Evolutionary conservation across 2,329 filamentous ascomycete species (phyloP).

Genomic region (Fusarium zealandicum): DNA sequence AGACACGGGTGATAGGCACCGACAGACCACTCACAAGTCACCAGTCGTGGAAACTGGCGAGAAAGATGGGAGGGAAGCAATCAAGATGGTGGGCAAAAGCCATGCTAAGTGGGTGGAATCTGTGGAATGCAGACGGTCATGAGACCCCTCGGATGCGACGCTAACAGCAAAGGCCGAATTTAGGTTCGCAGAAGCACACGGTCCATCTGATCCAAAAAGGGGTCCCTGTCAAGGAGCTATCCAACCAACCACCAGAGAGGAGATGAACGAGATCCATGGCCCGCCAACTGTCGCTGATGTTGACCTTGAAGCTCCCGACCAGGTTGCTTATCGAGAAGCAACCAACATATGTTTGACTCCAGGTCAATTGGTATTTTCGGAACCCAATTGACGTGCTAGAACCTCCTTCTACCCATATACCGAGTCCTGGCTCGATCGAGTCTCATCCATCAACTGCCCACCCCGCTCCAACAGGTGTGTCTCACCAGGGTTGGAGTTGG

Average conservation of each 20-base stretch:
- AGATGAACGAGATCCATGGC: not conserved
- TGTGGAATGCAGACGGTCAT: slow-evolving; percentile 43
- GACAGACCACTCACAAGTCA: slow-evolving; percentile 27
- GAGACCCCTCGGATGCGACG: slow-evolving; percentile 42
- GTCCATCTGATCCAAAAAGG: slow-evolving; percentile 41
- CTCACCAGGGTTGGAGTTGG: slow-evolving; percentile 14
- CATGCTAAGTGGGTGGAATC: slow-evolving; percentile 34
- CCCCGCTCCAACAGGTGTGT: slow-evolving; percentile 24
- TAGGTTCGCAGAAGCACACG: slow-evolving; percentile 41
- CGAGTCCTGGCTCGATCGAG: not conserved
- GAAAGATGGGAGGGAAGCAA: slow-evolving; percentile 29
- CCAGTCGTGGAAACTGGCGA: slow-evolving; percentile 27
- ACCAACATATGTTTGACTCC: slow-evolving; percentile 4
- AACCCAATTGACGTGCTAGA: slow-evolving; percentile 18
- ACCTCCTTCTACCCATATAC: not conserved
- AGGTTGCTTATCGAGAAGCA: slow-evolving; percentile 18
- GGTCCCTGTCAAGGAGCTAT: slow-evolving; percentile 17
- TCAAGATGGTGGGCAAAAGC: slow-evolving; percentile 32
- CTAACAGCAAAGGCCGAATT: slow-evolving; percentile 41
- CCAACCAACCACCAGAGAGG: slow-evolving; percentile 35
- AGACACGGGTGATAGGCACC: slow-evolving; percentile 15
- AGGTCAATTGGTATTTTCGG: slow-evolving; percentile 15
- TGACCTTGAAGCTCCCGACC: slow-evolving; percentile 13
- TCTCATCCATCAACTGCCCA: slow-evolving; percentile 12
- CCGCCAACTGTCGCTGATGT: slow-evolving; percentile 7